Conservation (phyloP, 2,329 filamentous ascomycete species). For the Colletotrichum shisoi region DNA sequence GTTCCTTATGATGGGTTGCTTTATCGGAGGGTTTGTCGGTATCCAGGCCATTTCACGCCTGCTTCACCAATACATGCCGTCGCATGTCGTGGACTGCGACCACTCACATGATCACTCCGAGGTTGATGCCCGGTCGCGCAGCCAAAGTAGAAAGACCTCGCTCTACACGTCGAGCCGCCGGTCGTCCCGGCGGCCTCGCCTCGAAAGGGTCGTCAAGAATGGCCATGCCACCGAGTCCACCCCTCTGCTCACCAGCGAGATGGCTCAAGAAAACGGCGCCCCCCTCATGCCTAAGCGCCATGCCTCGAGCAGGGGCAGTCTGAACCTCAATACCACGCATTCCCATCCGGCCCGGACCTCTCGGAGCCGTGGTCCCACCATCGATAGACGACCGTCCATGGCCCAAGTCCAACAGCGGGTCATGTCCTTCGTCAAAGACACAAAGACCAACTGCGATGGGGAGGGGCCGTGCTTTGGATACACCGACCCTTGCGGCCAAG, state of each 20-base stretch:
- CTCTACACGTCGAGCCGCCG: conserved; percentile 44
- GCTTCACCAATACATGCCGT: conserved; percentile 77
- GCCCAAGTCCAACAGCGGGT: conserved; percentile 63
- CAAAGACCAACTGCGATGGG: conserved; percentile 69
- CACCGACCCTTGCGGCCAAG: conserved; percentile 70
- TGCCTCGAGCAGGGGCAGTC: conserved; percentile 45
- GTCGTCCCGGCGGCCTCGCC: conserved; percentile 43
- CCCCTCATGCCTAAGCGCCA: conserved; percentile 44
- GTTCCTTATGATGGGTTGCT: conserved; percentile 73
- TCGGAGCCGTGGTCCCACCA: conserved; percentile 44
- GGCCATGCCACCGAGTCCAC: conserved; percentile 55
- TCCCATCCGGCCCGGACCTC: conserved; percentile 32
- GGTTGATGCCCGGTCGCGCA: conserved; percentile 43
- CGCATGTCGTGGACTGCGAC: conserved; percentile 82
- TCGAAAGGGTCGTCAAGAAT: conserved; percentile 34
- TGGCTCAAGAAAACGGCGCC: conserved; percentile 43
- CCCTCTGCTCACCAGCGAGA: conserved; percentile 53
- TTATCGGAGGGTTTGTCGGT: conserved; percentile 75
- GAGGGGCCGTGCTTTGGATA: conserved; percentile 69
- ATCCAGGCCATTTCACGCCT: conserved; percentile 77
- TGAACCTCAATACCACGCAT: conserved; percentile 33
- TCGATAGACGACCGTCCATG: conserved; percentile 62
- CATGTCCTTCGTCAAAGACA: conserved; percentile 71
- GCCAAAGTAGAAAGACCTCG: conserved; percentile 37
- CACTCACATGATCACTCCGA: conserved; percentile 71